These are phyloP conservation scores for Fomitopsis serialis DNA, from an alignment of 768 basidiomycete species.

Conservation along the genomic window DNA sequence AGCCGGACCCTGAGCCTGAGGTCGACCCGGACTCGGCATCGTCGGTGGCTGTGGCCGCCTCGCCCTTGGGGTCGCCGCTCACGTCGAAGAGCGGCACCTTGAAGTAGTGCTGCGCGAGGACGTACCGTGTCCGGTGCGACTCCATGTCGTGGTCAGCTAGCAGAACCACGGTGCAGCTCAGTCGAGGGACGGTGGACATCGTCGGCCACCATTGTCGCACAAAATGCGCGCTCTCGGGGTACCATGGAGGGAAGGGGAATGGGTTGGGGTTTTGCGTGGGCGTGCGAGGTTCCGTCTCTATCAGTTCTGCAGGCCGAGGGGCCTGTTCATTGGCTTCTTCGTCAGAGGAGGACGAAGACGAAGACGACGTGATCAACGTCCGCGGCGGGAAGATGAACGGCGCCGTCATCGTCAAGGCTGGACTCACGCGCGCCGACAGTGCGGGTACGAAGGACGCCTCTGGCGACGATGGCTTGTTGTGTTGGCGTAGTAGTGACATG, in stretches of 20 bases:
- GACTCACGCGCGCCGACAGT: conserved; percentile 16
- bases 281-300: not conserved
- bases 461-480: conserved; percentile 15
- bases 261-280: conserved; percentile 40
- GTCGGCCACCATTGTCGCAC: conserved; percentile 82
- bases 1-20: not conserved
- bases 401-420: conserved; percentile 15
- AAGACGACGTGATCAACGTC: not conserved
- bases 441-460: conserved; percentile 15
- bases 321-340: not conserved
- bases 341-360: not conserved
- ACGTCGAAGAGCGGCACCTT: conserved; percentile 47
- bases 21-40: no score
- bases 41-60: no score
- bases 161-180: conserved; percentile 70
- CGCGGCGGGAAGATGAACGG: conserved; percentile 19
- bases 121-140: conserved; percentile 55
- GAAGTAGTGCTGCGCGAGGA: conserved; percentile 75
- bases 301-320: not conserved
- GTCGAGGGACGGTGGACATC: conserved; percentile 52
- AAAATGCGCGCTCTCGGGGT: conserved; percentile 70
- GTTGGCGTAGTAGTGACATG: conserved; percentile 28
- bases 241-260: conserved; percentile 64
- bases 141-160: conserved; percentile 57
- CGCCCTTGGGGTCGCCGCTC: conserved; percentile 1